phyloP scores from a whole-genome alignment of 2,329 filamentous ascomycete genomes.

The Cladosporium velox region DNA sequence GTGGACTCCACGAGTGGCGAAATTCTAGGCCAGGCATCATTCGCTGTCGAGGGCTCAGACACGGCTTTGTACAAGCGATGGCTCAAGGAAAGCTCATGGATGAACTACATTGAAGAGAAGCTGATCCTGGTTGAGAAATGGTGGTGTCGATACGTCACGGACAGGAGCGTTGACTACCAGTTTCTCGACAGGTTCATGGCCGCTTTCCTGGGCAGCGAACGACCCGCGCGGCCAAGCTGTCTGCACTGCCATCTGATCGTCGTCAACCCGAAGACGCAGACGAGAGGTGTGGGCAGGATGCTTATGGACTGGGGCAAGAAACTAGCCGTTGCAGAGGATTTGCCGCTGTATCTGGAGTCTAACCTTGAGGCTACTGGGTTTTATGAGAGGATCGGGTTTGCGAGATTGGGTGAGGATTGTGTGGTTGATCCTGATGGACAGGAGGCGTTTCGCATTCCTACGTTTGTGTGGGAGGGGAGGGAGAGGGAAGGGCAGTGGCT shows the following conservation, averaged over 20 bases:
- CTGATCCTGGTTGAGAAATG: neutral
- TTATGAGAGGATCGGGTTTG: neutral
- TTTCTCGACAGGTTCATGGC: conserved; percentile 1
- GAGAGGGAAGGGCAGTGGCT: neutral
- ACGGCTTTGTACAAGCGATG: conserved; percentile 2
- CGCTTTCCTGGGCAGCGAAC: neutral
- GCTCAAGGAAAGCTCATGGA: neutral
- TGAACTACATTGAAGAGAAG: neutral
- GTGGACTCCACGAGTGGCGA: neutral
- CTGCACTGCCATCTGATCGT: conserved; percentile 4
- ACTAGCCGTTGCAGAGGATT: neutral
- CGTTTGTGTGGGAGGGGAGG: conserved; percentile 3
- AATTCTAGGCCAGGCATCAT: conserved; percentile 2
- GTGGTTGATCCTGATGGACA: neutral
- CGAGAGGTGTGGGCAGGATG: neutral
- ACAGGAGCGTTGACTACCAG: conserved; percentile 1
- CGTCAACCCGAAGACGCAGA: neutral
- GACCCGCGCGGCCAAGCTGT: neutral
- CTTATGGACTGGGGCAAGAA: conserved; percentile 13
- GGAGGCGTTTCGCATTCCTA: neutral
- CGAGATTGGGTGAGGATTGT: neutral
- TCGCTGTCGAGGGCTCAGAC: neutral
- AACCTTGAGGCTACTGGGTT: conserved; percentile 3
- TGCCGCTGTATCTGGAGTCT: conserved; percentile 11
- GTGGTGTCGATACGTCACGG: conserved; percentile 4